phyloP scores from a whole-genome alignment of 2,329 filamentous ascomycete genomes.

The Epichloe gansuensis region DNA sequence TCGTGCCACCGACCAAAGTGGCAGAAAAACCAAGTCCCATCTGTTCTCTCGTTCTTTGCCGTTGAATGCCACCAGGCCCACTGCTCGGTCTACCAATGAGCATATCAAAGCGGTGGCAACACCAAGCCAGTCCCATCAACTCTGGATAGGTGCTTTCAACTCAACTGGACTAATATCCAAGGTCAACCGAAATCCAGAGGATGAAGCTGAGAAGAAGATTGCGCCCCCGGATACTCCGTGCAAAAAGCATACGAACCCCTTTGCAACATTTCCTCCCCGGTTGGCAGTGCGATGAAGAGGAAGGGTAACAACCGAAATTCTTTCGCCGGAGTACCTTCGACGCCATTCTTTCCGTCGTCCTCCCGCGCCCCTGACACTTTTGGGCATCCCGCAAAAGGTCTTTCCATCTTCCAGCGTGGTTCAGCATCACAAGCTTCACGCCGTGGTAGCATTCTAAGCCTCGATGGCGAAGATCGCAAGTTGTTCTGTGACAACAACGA shows the following conservation, averaged over 20 bases:
- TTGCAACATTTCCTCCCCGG: constrained; percentile 53
- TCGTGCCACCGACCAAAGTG: constrained; percentile 17
- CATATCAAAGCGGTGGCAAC: constrained; percentile 24
- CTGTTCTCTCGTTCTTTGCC: constrained; percentile 27
- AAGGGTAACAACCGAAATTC: constrained; percentile 52
- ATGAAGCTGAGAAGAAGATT: constrained; percentile 46
- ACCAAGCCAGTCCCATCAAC: constrained; percentile 42
- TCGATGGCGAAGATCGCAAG: constrained; percentile 64
- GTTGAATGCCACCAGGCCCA: constrained; percentile 26
- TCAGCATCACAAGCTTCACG: constrained; percentile 31
- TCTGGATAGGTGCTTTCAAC: constrained; percentile 75
- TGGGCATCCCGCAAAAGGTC: constrained; percentile 45
- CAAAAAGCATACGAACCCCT: constrained; percentile 65
- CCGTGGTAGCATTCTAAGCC: constrained; percentile 62
- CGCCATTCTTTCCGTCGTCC: constrained; percentile 59
- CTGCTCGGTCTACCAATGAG: constrained; percentile 17
- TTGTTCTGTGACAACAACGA: constrained; percentile 22
- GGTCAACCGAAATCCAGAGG: constrained; percentile 73
- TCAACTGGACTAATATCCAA: constrained; percentile 94
- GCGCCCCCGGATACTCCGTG: constrained; percentile 91
- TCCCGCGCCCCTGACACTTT: constrained; percentile 34
- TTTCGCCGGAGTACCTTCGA: constrained; percentile 62
- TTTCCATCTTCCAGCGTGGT: constrained; percentile 54
- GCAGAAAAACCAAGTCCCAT: constrained; percentile 18
- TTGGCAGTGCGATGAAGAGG: constrained; percentile 51